Evolutionary conservation across 148 eudicot genomes (phyloP), one percentile per base, ranked within the genome.

Genomic region (Fallopia convolvulus): DNA sequence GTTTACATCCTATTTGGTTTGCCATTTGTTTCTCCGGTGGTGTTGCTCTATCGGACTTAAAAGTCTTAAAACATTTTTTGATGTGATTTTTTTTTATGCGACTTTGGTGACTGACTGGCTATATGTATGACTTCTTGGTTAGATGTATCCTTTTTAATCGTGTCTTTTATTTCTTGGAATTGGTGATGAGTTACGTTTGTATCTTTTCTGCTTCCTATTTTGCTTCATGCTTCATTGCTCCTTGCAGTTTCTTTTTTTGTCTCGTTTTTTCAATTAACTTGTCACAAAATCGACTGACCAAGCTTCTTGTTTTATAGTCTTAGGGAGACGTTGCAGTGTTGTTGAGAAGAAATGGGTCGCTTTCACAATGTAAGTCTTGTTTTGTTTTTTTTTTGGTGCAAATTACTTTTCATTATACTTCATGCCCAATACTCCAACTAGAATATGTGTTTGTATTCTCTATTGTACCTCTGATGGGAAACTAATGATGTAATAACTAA

Each of bases 311-410:
- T 32, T 65, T 65, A 5, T 65, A 12, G 70, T 30, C 17, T 11
- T 4, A 26, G 40, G 32, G 41, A 11, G 47, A 44, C 47, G 10
- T 44, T 44, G 39, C 47, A 8, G 70, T 65, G 70, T 65, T 65
- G 17, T 6, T 30, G 40, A 65, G 46, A n/a, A 17, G 20, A 33
- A 73, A 73, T 73, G 75, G 75, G 52, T 44, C 75, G 75, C 75
- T 42, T 73, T 20, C 50, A 8, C 32, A 44, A 73, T 73, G 75
- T 73, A 73, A 46, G 75, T 21, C 17, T 73, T 17, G 72, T 2
- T 68, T 68, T 55, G 10, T 68, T 7, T 36, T 13, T 36, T 13
- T 15, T 11, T 68, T 13, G 46, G 30, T 26, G 30, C 30, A 68
- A 68, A 4, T 36, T 18, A 4, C 18, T 66, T 33, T 66, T 66